phyloP scores from a whole-genome alignment of 108 stramenopile genomes.

The Nitzschia putrida region DNA sequence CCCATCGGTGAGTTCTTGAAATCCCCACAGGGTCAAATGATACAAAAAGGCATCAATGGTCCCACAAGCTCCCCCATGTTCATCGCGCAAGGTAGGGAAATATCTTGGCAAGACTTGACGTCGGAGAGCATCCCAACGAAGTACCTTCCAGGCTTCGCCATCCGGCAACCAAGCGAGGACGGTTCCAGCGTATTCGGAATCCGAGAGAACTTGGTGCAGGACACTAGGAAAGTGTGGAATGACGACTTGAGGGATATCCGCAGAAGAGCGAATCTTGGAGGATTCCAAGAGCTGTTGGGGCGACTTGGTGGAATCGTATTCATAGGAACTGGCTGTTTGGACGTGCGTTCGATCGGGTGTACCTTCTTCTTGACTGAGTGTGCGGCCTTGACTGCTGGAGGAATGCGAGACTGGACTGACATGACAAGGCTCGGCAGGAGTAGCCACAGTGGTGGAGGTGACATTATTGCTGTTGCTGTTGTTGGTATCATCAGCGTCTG shows the following conservation, averaged over 20 bases:
- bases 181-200: slow-evolving; percentile 17
- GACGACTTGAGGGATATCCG: slow-evolving; percentile 20
- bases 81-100: slow-evolving; percentile 46
- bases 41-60: slow-evolving; percentile 64
- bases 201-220: slow-evolving; percentile 41
- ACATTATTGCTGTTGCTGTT: background rate
- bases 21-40: slow-evolving; percentile 62
- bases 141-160: slow-evolving; percentile 59
- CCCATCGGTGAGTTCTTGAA: slow-evolving; percentile 59
- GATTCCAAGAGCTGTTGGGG: slow-evolving; percentile 36
- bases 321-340: background rate
- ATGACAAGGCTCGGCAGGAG: slow-evolving; percentile 28
- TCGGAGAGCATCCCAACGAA: slow-evolving; percentile 59
- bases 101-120: slow-evolving; percentile 48
- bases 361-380: slow-evolving; percentile 18
- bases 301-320: slow-evolving; percentile 37
- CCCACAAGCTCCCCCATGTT: slow-evolving; percentile 42
- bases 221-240: slow-evolving; percentile 52
- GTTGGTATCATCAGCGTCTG: slow-evolving; percentile 5
- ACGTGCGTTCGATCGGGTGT: slow-evolving; percentile 12
- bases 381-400: slow-evolving; percentile 10
- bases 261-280: slow-evolving; percentile 34
- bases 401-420: slow-evolving; percentile 43
- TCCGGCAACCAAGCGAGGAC: slow-evolving; percentile 50
- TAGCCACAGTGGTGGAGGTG: slow-evolving; percentile 1